phyloP scores from a whole-genome alignment of 176 grass and related monocot species.

The Musa itinerans region DNA sequence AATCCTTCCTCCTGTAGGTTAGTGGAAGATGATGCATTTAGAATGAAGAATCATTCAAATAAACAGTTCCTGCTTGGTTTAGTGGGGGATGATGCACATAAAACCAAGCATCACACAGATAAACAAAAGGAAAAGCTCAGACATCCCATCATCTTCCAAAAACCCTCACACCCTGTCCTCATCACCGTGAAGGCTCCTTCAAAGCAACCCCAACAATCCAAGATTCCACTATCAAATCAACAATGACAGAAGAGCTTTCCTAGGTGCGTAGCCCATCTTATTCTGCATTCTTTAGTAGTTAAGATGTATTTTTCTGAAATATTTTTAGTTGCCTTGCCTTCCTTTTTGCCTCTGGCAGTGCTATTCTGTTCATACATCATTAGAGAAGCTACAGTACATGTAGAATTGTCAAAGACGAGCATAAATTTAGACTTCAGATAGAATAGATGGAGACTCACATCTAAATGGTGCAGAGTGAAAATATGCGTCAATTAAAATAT shows the following conservation, averaged over 20 bases:
- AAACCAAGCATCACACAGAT: neutral
- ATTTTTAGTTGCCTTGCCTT: too few relatives aligned
- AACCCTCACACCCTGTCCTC: neutral
- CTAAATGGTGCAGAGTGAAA: too few relatives aligned
- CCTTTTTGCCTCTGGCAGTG: too few relatives aligned
- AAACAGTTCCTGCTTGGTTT: neutral
- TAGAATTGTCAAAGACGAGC: too few relatives aligned
- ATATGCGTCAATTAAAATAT: too few relatives aligned
- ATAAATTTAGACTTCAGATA: too few relatives aligned
- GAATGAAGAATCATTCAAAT: neutral
- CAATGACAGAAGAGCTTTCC: neutral
- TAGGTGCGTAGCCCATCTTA: neutral
- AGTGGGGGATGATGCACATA: neutral
- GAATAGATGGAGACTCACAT: too few relatives aligned
- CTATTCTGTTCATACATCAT: too few relatives aligned
- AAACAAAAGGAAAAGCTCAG: slow-evolving; percentile 1
- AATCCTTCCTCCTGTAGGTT: neutral
- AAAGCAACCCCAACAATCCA: neutral
- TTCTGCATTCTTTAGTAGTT: neutral
- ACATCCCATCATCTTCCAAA: slow-evolving; percentile 3
- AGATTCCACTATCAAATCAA: slow-evolving; percentile 1
- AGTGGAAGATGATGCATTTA: neutral
- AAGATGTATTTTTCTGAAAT: too few relatives aligned
- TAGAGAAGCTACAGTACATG: too few relatives aligned
- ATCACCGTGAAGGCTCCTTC: neutral